Percentiles rank a stretch among this genome's conserved stretches.
Conservation (phyloP, 2,329 filamentous ascomycete genomes). For the Trichophyton benhamiae region DNA sequence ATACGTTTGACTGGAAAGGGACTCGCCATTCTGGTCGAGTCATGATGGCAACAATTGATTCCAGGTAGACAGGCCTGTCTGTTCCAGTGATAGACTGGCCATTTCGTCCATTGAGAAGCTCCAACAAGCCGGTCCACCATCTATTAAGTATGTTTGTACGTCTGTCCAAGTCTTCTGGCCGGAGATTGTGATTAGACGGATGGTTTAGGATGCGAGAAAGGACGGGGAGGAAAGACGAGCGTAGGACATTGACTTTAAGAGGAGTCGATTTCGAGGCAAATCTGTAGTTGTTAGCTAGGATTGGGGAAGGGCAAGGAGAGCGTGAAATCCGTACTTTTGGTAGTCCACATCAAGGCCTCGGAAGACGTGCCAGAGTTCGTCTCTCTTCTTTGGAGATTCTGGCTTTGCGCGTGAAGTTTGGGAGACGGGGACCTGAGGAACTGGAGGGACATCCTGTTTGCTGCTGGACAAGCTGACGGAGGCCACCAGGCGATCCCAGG, state of each 20-base stretch:
- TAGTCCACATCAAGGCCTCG: constrained; percentile 56
- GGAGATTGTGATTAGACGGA: constrained; percentile 51
- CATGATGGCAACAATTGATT: constrained; percentile 72
- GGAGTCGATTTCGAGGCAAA: constrained; percentile 63
- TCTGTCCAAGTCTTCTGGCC: constrained; percentile 70
- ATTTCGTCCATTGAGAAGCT: constrained; percentile 64
- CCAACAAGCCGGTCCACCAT: constrained; percentile 77
- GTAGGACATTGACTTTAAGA: constrained; percentile 63
- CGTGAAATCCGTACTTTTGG: constrained; percentile 42
- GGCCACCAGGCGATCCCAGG: constrained; percentile 36
- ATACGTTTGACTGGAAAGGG: constrained; percentile 44
- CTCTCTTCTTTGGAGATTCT: constrained; percentile 45
- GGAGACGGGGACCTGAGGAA: constrained; percentile 33
- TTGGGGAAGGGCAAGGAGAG: constrained; percentile 9
- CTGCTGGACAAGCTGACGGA: constrained; percentile 28
- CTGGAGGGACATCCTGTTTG: constrained; percentile 34
- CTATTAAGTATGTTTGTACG: constrained; percentile 70
- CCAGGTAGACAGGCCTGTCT: constrained; percentile 69
- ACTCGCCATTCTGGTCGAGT: constrained; percentile 77
- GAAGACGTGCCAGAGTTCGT: constrained; percentile 58
- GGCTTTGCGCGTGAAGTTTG: constrained; percentile 12
- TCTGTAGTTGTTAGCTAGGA: constrained; percentile 21
- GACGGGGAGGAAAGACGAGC: constrained; percentile 62
- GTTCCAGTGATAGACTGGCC: constrained; percentile 68
- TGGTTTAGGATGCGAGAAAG: constrained; percentile 58